Evolutionary conservation across 306 rosid species (phyloP), one percentile per base, ranked within the genome.

Genomic region (Rubus parviflorus): DNA sequence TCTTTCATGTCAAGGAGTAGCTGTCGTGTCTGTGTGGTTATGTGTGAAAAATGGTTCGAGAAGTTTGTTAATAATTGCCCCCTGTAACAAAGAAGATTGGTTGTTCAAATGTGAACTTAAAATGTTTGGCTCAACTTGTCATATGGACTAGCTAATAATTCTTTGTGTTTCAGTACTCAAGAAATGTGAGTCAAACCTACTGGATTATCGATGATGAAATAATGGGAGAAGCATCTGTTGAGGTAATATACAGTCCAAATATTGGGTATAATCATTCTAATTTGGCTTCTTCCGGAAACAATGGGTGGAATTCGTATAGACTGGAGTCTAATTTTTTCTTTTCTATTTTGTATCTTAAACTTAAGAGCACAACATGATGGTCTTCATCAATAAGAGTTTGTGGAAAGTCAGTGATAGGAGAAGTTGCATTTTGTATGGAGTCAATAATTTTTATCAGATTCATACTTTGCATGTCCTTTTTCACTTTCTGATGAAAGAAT

Each of bases 221-320:
- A 89, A 95, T 85, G 93, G 97, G 97, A 79, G 97, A 95, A 87
- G 91, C 97, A 79, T 95, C 97, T 3, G 96, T 95, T 12, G 98
- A 95, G 97, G 98, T 95, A 84, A 75, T 60, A 69, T 67, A 23
- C 77, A 71, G 49, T 77, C 74, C 20, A 58, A 74, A 38, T 72
- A 79, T 61, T 72, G 22, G 75, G 38, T 23, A 56, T 74, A 68
- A 54, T 65, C 54, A 8, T 71, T 70, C 63, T 76, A 22, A 42
- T 65, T 69, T 77, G 42, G n/a, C 49, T 58, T 70, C 43, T 43
- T 79, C 66, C 19, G 75, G 79, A 77, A 46, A 75, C 51, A 68
- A 23, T 60, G 72, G 75, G 43, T 25, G 63, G 65, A 77, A 35
- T n/a, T n/a, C n/a, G n/a, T n/a, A n/a, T n/a, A n/a, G n/a, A n/a